A percentile compares a stretch with the other conserved stretches of the same genome.
These are phyloP conservation scores for Perkinsela sp. DNA, from an alignment of 208 protist species.

Conservation along the genomic window DNA sequence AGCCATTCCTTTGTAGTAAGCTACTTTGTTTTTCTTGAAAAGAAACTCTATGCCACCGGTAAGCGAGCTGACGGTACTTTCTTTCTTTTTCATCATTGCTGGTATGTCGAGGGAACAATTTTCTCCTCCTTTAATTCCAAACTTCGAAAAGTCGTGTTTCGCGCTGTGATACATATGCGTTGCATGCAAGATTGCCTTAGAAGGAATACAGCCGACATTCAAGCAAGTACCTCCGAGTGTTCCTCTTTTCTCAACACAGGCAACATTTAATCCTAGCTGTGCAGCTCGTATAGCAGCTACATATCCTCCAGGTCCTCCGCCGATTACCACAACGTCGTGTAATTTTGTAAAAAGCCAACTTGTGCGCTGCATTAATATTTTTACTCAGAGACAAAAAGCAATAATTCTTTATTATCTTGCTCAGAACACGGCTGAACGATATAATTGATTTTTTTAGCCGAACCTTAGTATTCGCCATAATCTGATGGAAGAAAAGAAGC, in stretches of 20 bases:
- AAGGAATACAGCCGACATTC: constrained; percentile 99
- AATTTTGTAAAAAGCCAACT: too few species aligned
- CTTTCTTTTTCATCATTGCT: constrained; percentile 84
- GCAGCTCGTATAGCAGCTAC: constrained; percentile 97
- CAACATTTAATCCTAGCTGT: constrained; percentile 90
- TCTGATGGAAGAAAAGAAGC: too few species aligned
- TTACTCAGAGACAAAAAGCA: too few species aligned
- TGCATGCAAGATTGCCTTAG: constrained; percentile 92
- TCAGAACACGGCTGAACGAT: too few species aligned
- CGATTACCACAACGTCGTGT: constrained; percentile 91
- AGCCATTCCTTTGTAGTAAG: constrained; percentile 78
- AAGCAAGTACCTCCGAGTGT: constrained; percentile 90
- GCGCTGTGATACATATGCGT: constrained; percentile 89
- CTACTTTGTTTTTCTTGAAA: constrained; percentile 97
- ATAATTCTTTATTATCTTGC: too few species aligned
- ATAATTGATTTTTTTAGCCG: too few species aligned
- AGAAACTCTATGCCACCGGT: constrained; percentile 88
- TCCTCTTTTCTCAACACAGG: constrained; percentile 93
- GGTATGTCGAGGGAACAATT: constrained; percentile 66
- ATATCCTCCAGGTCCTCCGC: constrained; percentile 97
- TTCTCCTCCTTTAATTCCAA: constrained; percentile 52
- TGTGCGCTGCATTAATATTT: too few species aligned
- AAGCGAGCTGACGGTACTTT: constrained; percentile 70
- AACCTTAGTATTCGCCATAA: too few species aligned
- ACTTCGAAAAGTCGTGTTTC: constrained; percentile 66